Evolutionary conservation across 2,329 filamentous ascomycete species (phyloP), one percentile per base, ranked within the genome.

Genomic region (Penicillium sclerotiorum): DNA sequence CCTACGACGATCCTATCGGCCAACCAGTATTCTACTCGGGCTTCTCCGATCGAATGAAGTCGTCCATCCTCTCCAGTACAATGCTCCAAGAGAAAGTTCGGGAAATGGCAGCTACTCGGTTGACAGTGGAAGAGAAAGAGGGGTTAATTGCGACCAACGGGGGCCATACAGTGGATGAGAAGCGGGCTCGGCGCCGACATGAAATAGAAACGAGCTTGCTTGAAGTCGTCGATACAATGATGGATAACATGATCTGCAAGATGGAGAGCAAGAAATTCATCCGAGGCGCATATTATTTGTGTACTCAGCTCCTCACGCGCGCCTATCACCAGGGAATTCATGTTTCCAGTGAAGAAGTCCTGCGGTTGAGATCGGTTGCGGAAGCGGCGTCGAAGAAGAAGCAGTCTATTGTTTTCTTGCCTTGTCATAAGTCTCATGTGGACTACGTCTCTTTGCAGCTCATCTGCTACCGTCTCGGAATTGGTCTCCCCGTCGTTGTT

Each of bases 241-340:
- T 91, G 20, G 90, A 96, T 66, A 84, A 87, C 56, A 97, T 99
- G 94, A 96, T 99, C 55, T 97, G 93, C 81, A 99, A 99, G 74
- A 93, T 97, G 80, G 94, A 99, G 72, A 95, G 88, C 77, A 95
- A 92, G 68, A 78, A 83, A 2, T 97, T 97, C 66, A 96, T 99
- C 60, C 80, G 94, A 41, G 85, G 90, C 20, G 93, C 94, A 39
- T 97, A 97, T 69, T 99, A 96, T 68, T 67, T 96, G 32, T 80
- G 79, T 40, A 95, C 92, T 1, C 93, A 97, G 72, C 79, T 97
- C 39, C 77, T 97, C 54, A 95, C 93, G 4, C 79, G 94, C 53
- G 93, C 94, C 5, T 99, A 99, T 69, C 91, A 97, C 65, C 93
- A 97, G 75, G 94, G 83, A 8, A 96, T 99, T 45, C 94, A 99